Base-by-base conservation (phyloP, 352 stramenopile genomes). In the Thraustochytrium striatum region DNA sequence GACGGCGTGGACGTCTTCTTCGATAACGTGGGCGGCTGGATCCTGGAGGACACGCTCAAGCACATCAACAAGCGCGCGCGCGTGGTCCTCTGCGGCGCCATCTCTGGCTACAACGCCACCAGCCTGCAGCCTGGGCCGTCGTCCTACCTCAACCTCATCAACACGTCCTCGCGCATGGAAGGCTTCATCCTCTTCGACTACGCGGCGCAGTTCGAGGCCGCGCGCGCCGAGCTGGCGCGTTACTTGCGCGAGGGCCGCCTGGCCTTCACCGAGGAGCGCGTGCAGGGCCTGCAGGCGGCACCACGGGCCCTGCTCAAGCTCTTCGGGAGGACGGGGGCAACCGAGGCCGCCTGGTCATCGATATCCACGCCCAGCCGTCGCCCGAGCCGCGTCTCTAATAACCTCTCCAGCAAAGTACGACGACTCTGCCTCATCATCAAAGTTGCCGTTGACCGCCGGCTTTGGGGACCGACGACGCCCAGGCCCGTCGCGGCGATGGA, bases 1-100 rank as follows among this genome's bases (percentile, higher is more conserved):
- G 65, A 89, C 36, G 86, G 86, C 30, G 82, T 87, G 53, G 85
- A 88, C 79, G 83, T 88, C 55, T 82, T 86, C 62, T 87, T 83
- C 38, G 86, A 89, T 53, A 87, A 87, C 79, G 84, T 85, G 3
- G 86, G 86, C 39, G 86, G 85, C 33, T 32, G 39, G 1, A 85
- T 83, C 3, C 73, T 87, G 32, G 78, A 88, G 39, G 55, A 57
- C 30, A n/a, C 84, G 2, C 61, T 89, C 2, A 53, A 78, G 30
- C 47, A 57, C 21, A 86, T 89, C 52, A 86, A 86, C 75, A 57
- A 50, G 0, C 25, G 73, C 3, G 72, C 13, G 25, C 47, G 83
- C 11, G 57, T 87, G 13, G 83, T 88, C 8, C 79, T 88, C 57
- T 89, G 85, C 78, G 85, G 85, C 43, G 85, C 85, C 8, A 83